Base-by-base conservation (phyloP, 2,329 filamentous ascomycete genomes). In the Colletotrichum graminicola region DNA sequence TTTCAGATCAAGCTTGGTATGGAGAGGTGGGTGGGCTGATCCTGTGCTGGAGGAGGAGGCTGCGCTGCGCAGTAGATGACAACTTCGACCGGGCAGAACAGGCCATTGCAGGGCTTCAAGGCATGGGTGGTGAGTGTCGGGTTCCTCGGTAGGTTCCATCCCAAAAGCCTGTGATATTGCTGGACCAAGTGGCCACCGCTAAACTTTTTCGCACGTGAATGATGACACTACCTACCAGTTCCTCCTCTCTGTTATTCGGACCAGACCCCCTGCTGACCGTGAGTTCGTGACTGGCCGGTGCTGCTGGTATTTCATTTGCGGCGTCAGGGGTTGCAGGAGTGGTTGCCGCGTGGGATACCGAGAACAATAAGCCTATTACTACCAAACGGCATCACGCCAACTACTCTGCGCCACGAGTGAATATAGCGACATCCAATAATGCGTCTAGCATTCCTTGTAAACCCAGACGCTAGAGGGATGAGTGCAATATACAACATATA, bases 201-300 rank as follows among this genome's bases (percentile, higher is more conserved):
- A 63, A 52, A 36, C 34, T 63, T 61, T 71, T 68, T 68, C 68
- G 64, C 68, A 71, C 63, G 68, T 71, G 68, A 71, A 71, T 52
- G 57, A 68, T 52, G 57, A 63, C 64, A 62, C 59, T 52, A 57
- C 59, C 43, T 52, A 57, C 59, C 43, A 51, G 54, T 49, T 49
- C 43, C 29, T 34, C 49, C 67, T 56, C 63, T 26, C 63, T 56
- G 21, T 51, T 56, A 59, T 39, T 57, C 21, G 21, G 34, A 55
- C 43, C 45, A 43, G 45, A 29, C 23, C 55, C 62, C 64, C 57
- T 62, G 67, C 51, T 43, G 26, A 62, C 57, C 45, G 43, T 62
- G 51, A n/a, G 41, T 67, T 49, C 32, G 41, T 62, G 67, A 67
- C 62, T 63, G 64, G 64, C 61, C 45, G 39, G 43, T 32, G 18